Conservation (phyloP, 257 asterid species). For the Capsicum rhomboideum region DNA sequence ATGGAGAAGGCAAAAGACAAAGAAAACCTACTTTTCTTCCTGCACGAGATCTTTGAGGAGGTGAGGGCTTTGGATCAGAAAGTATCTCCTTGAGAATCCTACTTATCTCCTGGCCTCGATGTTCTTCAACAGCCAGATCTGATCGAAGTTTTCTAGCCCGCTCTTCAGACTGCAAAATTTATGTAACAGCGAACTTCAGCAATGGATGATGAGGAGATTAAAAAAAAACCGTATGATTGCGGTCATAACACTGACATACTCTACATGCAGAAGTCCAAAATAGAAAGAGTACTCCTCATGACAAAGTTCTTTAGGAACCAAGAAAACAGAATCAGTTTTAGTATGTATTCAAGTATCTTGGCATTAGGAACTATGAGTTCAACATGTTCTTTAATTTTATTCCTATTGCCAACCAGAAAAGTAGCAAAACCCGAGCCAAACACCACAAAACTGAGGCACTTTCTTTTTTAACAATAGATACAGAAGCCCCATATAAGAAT, state of each 20-base stretch:
- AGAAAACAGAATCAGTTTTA: neutral
- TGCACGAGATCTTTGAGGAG: conserved; percentile 39
- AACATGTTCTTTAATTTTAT: neutral
- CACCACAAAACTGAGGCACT: neutral
- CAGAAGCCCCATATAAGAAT: neutral
- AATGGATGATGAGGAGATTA: neutral
- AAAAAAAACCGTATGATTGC: neutral
- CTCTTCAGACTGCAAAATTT: conserved; percentile 66
- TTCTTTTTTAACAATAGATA: neutral
- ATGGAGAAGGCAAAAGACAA: neutral
- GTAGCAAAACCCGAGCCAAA: neutral
- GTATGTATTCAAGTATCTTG: neutral
- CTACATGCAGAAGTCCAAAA: neutral
- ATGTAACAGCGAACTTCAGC: conserved; percentile 1
- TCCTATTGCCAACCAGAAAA: neutral
- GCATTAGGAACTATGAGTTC: neutral
- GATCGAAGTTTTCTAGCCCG: conserved; percentile 75
- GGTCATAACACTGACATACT: neutral
- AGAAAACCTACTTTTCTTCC: conserved; percentile 63
- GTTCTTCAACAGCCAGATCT: conserved; percentile 82
- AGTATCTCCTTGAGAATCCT: conserved; percentile 67
- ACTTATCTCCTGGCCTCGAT: conserved; percentile 63
- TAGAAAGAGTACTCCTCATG: neutral
- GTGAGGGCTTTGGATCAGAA: conserved; percentile 41
- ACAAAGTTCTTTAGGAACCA: neutral